Evolutionary conservation across 1,284 basidiomycete species (phyloP).

Genomic region (Ustilago tritici): DNA sequence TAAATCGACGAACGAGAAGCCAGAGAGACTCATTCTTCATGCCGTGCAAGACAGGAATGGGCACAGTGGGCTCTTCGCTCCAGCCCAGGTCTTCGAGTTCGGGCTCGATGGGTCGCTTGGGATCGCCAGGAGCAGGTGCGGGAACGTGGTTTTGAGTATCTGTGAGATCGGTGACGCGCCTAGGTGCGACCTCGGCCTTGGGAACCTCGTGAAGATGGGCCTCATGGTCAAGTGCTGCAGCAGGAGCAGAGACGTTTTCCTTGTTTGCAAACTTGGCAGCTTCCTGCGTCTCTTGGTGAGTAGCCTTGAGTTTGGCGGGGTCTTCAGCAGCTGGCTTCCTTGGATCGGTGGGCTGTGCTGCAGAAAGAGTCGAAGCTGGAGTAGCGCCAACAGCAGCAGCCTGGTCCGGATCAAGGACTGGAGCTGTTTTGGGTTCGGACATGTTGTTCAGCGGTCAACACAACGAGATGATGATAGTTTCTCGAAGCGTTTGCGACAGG

Average conservation of each 20-base stretch:
- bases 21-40: slow-evolving; percentile 72
- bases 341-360: slow-evolving; percentile 30
- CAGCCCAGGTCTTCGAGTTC: slow-evolving; percentile 60
- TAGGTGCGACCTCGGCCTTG: slow-evolving; percentile 42
- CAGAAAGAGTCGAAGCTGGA: slow-evolving; percentile 8
- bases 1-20: slow-evolving; percentile 72
- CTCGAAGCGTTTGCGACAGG: background rate
- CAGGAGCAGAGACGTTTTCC: slow-evolving; percentile 15
- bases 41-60: slow-evolving; percentile 66
- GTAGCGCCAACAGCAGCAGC: slow-evolving; percentile 31
- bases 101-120: slow-evolving; percentile 53
- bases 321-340: slow-evolving; percentile 18
- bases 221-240: slow-evolving; percentile 42
- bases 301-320: slow-evolving; percentile 25
- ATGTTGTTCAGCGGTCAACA: background rate
- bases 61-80: slow-evolving; percentile 56
- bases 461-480: slow-evolving; percentile 1
- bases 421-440: slow-evolving; percentile 17
- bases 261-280: slow-evolving; percentile 35
- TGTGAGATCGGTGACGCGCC: slow-evolving; percentile 28
- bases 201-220: slow-evolving; percentile 47
- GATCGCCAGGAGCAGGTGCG: slow-evolving; percentile 45
- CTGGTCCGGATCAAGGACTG: slow-evolving; percentile 48
- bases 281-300: slow-evolving; percentile 17
- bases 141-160: slow-evolving; percentile 43